Conservation (phyloP, 208 protist species). For the Leishmania arabica region DNA sequence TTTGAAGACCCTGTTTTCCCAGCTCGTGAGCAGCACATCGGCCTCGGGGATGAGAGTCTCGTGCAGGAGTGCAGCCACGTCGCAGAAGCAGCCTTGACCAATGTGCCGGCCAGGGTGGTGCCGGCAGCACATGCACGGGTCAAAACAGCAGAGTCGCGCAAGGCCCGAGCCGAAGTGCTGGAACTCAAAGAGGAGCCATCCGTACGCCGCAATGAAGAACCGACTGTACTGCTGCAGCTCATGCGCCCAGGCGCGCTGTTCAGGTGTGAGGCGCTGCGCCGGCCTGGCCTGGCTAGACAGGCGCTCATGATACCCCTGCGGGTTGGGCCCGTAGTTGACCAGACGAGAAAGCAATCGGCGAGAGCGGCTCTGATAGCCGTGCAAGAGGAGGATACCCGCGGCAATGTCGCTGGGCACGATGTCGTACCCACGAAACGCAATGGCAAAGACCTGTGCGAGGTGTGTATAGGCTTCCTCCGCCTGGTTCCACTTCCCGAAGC, state of each 20-base stretch:
- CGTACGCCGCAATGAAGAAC: slow-evolving; percentile 83
- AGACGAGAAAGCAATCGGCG: slow-evolving; percentile 25
- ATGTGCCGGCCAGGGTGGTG: slow-evolving; percentile 43
- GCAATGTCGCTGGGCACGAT: slow-evolving; percentile 86
- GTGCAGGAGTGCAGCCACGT: slow-evolving; percentile 67
- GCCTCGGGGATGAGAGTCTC: slow-evolving; percentile 56
- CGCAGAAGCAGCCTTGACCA: slow-evolving; percentile 57
- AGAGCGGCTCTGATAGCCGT: slow-evolving; percentile 60
- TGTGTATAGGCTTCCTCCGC: slow-evolving; percentile 58
- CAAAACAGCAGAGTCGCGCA: slow-evolving; percentile 54
- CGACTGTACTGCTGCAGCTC: slow-evolving; percentile 66
- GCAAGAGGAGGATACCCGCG: slow-evolving; percentile 81
- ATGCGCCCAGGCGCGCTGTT: slow-evolving; percentile 35
- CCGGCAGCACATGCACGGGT: slow-evolving; percentile 75
- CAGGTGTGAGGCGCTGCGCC: slow-evolving; percentile 37
- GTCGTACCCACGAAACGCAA: slow-evolving; percentile 80
- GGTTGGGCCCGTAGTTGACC: slow-evolving; percentile 42
- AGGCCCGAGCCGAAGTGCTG: slow-evolving; percentile 63
- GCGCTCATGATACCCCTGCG: slow-evolving; percentile 37
- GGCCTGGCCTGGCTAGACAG: slow-evolving; percentile 56
- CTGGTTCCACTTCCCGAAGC: slow-evolving; percentile 22
- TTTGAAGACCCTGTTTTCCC: slow-evolving; percentile 66
- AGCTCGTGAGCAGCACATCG: slow-evolving; percentile 73
- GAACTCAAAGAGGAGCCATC: slow-evolving; percentile 76
- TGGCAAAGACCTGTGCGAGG: slow-evolving; percentile 66